Conservation (phyloP, 257 asterid genomes). For the Salvia rosmarinus region DNA sequence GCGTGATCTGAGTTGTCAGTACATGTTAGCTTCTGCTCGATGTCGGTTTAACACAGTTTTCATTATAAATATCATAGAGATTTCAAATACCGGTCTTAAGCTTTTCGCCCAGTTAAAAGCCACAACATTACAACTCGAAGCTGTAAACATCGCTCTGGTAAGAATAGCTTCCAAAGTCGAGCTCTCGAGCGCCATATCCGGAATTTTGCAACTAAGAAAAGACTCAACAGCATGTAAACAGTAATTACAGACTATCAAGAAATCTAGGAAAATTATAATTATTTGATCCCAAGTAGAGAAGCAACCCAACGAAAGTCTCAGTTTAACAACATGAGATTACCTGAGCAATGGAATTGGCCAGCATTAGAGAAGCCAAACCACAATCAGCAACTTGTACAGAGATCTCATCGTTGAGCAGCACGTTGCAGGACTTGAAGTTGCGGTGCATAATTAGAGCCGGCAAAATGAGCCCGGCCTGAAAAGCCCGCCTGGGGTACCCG, state of each 20-base stretch:
- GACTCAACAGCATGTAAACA: no score
- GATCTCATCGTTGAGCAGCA: conserved; percentile 73
- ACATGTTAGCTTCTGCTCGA: not conserved
- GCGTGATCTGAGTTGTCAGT: conserved; percentile 51
- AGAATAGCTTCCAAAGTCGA: conserved; percentile 76
- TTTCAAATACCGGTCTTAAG: conserved; percentile 69
- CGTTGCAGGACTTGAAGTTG: conserved; percentile 78
- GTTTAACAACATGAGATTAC: conserved; percentile 62
- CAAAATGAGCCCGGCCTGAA: no score
- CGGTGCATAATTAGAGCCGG: no score
- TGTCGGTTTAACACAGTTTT: not conserved
- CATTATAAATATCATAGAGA: not conserved
- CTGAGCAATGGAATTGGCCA: conserved; percentile 63
- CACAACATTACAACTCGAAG: conserved; percentile 86
- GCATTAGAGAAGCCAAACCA: conserved; percentile 73
- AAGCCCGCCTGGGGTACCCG: no score
- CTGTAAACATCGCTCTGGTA: conserved; percentile 86
- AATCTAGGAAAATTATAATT: not conserved
- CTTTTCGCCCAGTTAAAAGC: conserved; percentile 84
- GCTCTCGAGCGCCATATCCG: conserved; percentile 95
- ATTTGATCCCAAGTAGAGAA: not conserved
- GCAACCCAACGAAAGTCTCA: conserved; percentile 61
- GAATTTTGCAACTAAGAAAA: conserved; percentile 70
- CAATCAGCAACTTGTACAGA: conserved; percentile 70
- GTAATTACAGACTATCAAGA: conserved; percentile 30